phyloP scores from a whole-genome alignment of 164 flowering plant species.

The Magnolia sinica region DNA sequence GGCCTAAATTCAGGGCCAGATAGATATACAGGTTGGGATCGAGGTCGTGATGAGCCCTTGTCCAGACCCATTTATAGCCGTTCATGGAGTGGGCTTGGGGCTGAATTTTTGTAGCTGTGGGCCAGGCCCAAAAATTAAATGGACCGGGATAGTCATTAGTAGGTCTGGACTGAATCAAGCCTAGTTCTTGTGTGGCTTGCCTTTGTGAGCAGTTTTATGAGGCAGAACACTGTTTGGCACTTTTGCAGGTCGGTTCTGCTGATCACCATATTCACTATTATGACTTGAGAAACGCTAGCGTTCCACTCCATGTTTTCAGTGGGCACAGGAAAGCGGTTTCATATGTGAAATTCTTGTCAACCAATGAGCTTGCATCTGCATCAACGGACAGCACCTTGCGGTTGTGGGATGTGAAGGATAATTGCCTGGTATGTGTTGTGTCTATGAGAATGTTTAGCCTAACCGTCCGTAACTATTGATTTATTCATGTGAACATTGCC shows the following conservation, averaged over 20 bases:
- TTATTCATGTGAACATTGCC: neutral
- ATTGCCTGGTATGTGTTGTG: slow-evolving; percentile 51
- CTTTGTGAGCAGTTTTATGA: neutral
- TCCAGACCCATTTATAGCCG: neutral
- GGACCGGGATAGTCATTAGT: neutral
- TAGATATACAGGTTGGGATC: neutral
- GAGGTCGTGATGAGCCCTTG: neutral
- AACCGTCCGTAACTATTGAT: neutral
- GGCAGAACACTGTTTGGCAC: slow-evolving; percentile 5
- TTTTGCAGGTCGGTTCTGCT: slow-evolving; percentile 91
- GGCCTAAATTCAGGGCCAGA: neutral
- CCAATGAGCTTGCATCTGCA: slow-evolving; percentile 92
- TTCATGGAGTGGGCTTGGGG: neutral
- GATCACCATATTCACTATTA: slow-evolving; percentile 94
- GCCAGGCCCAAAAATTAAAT: neutral
- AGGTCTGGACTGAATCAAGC: neutral
- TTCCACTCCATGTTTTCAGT: slow-evolving; percentile 78
- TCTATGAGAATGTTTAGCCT: neutral
- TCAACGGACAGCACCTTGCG: slow-evolving; percentile 96
- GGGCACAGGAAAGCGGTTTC: slow-evolving; percentile 96
- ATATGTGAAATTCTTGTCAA: slow-evolving; percentile 91
- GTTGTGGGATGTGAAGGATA: slow-evolving; percentile 91
- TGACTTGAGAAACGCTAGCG: slow-evolving; percentile 79
- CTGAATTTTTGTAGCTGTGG: neutral
- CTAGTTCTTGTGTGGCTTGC: neutral